Evolutionary conservation across 805 yeast genomes (phyloP), one percentile per base, ranked within the genome.

Genomic region (Brettanomyces sp.): DNA sequence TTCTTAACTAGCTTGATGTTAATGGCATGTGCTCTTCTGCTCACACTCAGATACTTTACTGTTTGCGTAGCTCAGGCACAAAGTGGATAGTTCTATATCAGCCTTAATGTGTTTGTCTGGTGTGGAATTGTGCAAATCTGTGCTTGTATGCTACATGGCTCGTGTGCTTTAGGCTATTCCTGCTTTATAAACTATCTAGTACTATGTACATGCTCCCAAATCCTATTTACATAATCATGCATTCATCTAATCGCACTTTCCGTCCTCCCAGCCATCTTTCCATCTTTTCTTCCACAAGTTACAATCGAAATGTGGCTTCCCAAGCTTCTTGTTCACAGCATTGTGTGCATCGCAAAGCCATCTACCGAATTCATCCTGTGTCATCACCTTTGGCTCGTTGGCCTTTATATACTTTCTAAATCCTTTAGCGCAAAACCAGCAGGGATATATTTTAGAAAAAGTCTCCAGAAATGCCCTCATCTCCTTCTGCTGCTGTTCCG

Each of bases 341-440:
- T 93, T 93, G 65, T 93, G 99, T 2, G 98, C 98, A 50, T 80
- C 85, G 66, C 98, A 93, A 46, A 93, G 67, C 99, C 99, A 93
- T 54, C 65, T 70, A 0, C 96, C 95, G 56, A 93, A 78, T 45
- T 78, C 83, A 45, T 88, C 95, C 53, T 85, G 87, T 4, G 77
- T 74, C 18, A 66, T 68, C 3, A 80, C 84, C 47, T 68, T 69
- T 18, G 87, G 85, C 54, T 74, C 79, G 37, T 71, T 62, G 44
- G 63, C 67, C 7, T 58, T 57, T 25, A 87, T 69, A 62, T 84
- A 88, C 30, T 64, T 62, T 45, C 77, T 72, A 64, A 93, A 88
- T 59, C 91, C 98, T 34, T 76, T 75, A 0, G 95, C 96, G 67
- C 98, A 91, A 68, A 79, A 80, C 85, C 90, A 82, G 63, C 99